Conservation (phyloP, 345 rosid species). For the Gossypium mustelinum region DNA sequence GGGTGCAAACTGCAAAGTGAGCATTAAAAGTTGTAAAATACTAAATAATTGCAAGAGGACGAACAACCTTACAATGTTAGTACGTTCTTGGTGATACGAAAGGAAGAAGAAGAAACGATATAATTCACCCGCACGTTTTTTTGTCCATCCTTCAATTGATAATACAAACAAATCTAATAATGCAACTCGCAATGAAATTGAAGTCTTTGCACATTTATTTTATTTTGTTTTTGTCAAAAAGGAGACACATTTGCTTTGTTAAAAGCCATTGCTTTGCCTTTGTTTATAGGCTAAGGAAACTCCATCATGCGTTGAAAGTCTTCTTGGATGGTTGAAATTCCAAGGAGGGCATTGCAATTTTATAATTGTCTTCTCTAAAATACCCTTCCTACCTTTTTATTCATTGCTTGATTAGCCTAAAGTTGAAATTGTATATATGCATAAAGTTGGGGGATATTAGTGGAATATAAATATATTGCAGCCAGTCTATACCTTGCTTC, state of each 20-base stretch:
- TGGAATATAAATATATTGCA: background rate
- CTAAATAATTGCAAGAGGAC: background rate
- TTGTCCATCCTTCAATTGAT: background rate
- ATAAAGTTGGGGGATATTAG: background rate
- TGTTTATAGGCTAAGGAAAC: slow-evolving; percentile 19
- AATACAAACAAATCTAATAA: background rate
- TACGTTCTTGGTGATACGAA: background rate
- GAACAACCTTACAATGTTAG: background rate
- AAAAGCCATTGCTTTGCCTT: background rate
- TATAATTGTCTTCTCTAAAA: background rate
- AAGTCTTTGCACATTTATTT: background rate
- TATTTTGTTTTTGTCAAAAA: background rate
- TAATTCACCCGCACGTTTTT: background rate
- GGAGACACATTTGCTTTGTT: background rate
- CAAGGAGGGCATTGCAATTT: background rate
- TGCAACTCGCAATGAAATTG: background rate
- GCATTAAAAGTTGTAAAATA: background rate
- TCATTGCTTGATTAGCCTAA: background rate
- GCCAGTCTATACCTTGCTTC: background rate
- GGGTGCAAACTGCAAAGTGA: background rate
- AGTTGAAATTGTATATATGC: background rate
- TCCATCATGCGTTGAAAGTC: slow-evolving; percentile 2
- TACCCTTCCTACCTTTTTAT: background rate
- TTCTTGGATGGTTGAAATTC: background rate
- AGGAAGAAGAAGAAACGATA: background rate